Evolutionary conservation across 2,329 filamentous ascomycete species (phyloP).

Genomic region (Parafenestella ontariensis): DNA sequence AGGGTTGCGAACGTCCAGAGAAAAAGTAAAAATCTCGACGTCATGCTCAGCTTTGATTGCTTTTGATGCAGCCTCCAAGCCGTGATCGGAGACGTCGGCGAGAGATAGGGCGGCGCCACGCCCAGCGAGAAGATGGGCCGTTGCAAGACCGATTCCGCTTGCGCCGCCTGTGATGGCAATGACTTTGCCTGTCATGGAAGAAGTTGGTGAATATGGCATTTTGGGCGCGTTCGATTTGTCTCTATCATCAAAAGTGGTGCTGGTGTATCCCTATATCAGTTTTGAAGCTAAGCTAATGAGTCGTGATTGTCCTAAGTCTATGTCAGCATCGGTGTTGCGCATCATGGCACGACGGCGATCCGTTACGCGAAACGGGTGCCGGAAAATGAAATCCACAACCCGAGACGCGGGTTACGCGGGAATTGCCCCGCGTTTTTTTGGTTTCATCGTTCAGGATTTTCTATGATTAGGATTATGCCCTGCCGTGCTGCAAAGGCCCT

Average conservation of each 20-base stretch:
- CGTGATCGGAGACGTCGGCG: conserved; percentile 41
- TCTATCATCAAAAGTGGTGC: not conserved
- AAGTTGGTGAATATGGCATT: conserved; percentile 4
- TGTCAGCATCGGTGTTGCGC: not conserved
- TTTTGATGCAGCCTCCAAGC: conserved; percentile 44
- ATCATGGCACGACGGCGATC: not conserved
- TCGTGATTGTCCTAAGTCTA: not conserved
- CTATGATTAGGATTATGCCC: not conserved
- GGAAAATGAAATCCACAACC: not conserved
- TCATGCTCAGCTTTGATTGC: conserved; percentile 7
- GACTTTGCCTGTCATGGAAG: conserved; percentile 8
- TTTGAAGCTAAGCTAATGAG: not conserved
- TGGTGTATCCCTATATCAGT: not conserved
- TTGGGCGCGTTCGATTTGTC: not conserved
- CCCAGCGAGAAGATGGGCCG: conserved; percentile 52
- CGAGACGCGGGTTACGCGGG: not conserved
- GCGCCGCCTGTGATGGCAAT: conserved; percentile 18
- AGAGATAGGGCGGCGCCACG: conserved; percentile 44
- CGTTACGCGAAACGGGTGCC: not conserved
- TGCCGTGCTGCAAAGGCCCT: not conserved
- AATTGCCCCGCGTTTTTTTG: not conserved
- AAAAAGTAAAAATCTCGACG: conserved; percentile 29
- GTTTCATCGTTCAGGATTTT: not conserved
- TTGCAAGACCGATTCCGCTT: conserved; percentile 55
- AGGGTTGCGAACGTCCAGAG: conserved; percentile 52